Base-by-base conservation (phyloP, 108 stramenopile species). In the Pseudonitzschia pungens region DNA sequence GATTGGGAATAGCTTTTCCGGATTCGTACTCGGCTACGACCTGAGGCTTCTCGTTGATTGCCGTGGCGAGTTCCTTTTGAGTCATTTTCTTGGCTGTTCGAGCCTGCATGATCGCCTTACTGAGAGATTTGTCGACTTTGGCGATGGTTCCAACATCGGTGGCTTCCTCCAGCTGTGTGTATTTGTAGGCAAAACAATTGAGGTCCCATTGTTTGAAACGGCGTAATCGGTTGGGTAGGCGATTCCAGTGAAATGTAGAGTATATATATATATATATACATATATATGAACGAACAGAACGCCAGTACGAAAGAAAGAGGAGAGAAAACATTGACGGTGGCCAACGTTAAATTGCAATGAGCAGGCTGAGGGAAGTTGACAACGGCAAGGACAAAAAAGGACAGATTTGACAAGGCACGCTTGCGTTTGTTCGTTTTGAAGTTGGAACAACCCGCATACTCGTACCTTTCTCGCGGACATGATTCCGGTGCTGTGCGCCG, bases 1-100 rank as follows among this genome's bases (percentile, higher is more conserved):
- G 91, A 83, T 99, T 97, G 33, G 98, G 98, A 65, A 99, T 88
- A 18, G 98, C 98, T 82, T 96, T 96, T 16, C 98, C 98, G 41
- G 79, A 85, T 75, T 99, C 98, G 82, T 99, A 99, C 64, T 97
- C 90, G 21, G 87, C 96, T n/a, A 99, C 87, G 0, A 99, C 90
- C 82, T 99, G 97, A 20, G 98, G 96, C 69, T 97, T 97, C 77
- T 97, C 96, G 75, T 99, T 99, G 67, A 97, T 97, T 21, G 91
- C 87, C 28, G 97, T 96, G 2, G 96, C 98, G 51, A 99, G 82
- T 40, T 97, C 93, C 74, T 97, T 97, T 85, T 99, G 98, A 11
- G 98, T 95, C 92, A 96, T 83, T 79, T 99, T 99, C 80, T 97
- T 97, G 28, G 96, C 96, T 63, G 86, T 97, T 2, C 98, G 90